Percentiles rank a stretch among this genome's conserved stretches.
phyloP scores from a whole-genome alignment of 352 stramenopile genomes.

The Globisporangium acanthophoron region DNA sequence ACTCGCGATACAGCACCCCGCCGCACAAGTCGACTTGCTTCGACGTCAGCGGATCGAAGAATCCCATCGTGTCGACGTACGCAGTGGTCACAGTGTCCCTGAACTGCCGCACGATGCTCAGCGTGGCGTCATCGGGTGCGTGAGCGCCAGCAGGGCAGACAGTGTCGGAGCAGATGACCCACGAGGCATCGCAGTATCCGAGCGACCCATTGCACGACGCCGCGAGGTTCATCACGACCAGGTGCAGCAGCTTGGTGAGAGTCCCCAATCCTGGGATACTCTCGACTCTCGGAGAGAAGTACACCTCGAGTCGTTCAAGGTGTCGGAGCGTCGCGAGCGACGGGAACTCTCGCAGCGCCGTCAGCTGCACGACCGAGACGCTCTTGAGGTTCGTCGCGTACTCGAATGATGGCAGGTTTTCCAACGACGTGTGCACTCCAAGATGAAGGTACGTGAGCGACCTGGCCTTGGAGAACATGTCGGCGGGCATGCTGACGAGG shows the following conservation, averaged over 20 bases:
- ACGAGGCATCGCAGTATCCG: neutral
- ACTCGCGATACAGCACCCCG: slow-evolving; percentile 4
- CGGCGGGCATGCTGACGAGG: slow-evolving; percentile 13
- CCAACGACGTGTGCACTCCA: slow-evolving; percentile 19
- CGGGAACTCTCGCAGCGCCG: slow-evolving; percentile 16
- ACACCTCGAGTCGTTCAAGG: slow-evolving; percentile 13
- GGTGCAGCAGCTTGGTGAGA: neutral
- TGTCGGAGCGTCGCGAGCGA: slow-evolving; percentile 9
- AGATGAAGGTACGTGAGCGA: slow-evolving; percentile 34
- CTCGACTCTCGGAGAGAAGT: slow-evolving; percentile 13
- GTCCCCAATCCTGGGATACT: slow-evolving; percentile 12
- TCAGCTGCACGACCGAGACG: slow-evolving; percentile 21
- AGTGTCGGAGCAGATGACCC: neutral
- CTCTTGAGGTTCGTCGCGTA: slow-evolving; percentile 23
- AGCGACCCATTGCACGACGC: slow-evolving; percentile 4
- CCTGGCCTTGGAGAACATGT: slow-evolving; percentile 30
- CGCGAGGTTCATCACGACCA: neutral
- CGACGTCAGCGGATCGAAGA: neutral
- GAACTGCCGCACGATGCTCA: neutral
- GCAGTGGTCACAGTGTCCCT: neutral
- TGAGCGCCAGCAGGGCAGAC: neutral
- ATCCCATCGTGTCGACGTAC: neutral
- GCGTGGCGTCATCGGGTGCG: neutral
- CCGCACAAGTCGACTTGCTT: neutral
- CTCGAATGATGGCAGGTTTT: slow-evolving; percentile 20